phyloP scores from a whole-genome alignment of 805 yeast species.

The Barnettozyma salicaria region DNA sequence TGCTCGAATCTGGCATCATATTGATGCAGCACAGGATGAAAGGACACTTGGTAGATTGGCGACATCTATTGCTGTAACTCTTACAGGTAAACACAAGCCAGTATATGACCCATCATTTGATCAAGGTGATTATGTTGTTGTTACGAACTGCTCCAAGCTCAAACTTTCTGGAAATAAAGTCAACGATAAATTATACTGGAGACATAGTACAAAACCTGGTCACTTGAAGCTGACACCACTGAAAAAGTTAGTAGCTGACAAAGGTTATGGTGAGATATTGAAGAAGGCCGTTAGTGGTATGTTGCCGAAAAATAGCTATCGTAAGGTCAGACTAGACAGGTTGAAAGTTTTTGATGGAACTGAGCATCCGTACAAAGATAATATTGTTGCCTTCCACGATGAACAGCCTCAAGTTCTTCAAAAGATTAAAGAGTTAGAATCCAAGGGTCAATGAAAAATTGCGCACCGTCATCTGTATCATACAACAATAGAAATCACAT shows the following conservation, averaged over 20 bases:
- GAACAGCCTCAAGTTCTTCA: conserved; percentile 50
- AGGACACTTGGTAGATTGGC: conserved; percentile 93
- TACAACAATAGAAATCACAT: background rate
- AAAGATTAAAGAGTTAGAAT: conserved; percentile 29
- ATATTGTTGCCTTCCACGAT: conserved; percentile 80
- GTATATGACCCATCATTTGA: conserved; percentile 71
- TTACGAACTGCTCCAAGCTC: conserved; percentile 80
- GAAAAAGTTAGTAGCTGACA: conserved; percentile 66
- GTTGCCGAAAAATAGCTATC: conserved; percentile 87
- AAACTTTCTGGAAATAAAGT: conserved; percentile 83
- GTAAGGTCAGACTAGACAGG: conserved; percentile 75
- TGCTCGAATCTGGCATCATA: conserved; percentile 92
- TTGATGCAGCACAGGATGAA: conserved; percentile 77
- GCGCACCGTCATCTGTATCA: background rate
- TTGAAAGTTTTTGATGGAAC: conserved; percentile 84
- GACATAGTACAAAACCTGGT: conserved; percentile 89
- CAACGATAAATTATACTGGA: conserved; percentile 76
- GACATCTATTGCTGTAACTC: conserved; percentile 74
- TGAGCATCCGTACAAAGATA: conserved; percentile 79
- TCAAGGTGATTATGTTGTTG: conserved; percentile 95
- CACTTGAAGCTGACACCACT: conserved; percentile 76
- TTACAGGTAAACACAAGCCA: conserved; percentile 98
- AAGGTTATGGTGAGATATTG: conserved; percentile 84
- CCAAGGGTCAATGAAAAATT: conserved; percentile 1
- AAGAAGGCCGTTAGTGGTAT: conserved; percentile 88